A percentile compares a stretch with the other conserved stretches of the same genome.
These are phyloP conservation scores for Ascochyta pisi DNA, from an alignment of 2,329 filamentous ascomycete species.

Conservation along the genomic window DNA sequence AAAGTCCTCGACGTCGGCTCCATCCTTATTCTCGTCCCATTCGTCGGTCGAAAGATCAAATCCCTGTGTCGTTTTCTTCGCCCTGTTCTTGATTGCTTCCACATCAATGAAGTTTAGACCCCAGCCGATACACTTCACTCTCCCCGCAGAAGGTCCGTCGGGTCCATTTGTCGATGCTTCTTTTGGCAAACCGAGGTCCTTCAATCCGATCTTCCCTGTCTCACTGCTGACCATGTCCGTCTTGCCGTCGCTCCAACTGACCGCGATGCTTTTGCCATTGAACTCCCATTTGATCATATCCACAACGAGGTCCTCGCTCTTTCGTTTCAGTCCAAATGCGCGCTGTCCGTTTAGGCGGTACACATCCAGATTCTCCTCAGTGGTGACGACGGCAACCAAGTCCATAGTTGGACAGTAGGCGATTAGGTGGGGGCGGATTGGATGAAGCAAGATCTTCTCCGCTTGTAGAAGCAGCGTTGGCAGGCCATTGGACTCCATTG, in stretches of 20 bases:
- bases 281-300: constrained; percentile 55
- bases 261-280: constrained; percentile 74
- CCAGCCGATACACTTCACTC: constrained; percentile 60
- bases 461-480: constrained; percentile 47
- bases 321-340: constrained; percentile 62
- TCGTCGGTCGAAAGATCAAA: constrained; percentile 38
- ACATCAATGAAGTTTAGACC: constrained; percentile 62
- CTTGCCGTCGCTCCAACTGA: constrained; percentile 82
- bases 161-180: neutral
- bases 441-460: constrained; percentile 52
- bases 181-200: constrained; percentile 46
- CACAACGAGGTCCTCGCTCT: constrained; percentile 43
- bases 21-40: constrained; percentile 46
- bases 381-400: constrained; percentile 75
- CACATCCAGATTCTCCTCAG: constrained; percentile 73
- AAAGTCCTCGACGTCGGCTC: constrained; percentile 49
- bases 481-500: neutral
- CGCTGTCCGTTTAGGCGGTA: constrained; percentile 79
- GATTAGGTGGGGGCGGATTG: constrained; percentile 65
- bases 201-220: constrained; percentile 80
- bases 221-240: constrained; percentile 80
- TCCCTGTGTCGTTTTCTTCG: constrained; percentile 32
- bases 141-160: constrained; percentile 3
- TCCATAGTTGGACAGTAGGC: constrained; percentile 86
- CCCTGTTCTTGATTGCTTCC: constrained; percentile 51